Base-by-base conservation (phyloP, 805 yeast genomes). In the Zygoascus tannicola region DNA sequence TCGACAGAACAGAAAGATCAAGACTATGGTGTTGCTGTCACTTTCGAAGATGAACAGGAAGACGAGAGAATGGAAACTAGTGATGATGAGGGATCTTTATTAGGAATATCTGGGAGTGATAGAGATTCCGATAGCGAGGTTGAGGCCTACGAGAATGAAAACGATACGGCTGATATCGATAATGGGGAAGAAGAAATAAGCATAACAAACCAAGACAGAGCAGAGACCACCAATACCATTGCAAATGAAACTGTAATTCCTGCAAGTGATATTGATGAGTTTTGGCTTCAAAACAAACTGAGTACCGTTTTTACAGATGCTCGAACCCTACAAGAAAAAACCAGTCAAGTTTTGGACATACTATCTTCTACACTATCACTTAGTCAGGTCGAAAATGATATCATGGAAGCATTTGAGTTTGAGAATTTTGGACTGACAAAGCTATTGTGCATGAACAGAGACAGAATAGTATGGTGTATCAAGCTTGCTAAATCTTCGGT, bases 201-300 rank as follows among this genome's bases (percentile, higher is more conserved):
- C n/a, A 38, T 45, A n/a, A 15, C 36, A 32, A 32, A 28, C 35
- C 16, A 40, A 16, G n/a, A 16, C 3, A 32, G 48, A 20, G 37
- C 52, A 22, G 32, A 42, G 15, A 30, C 32, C 8, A 30, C 18
- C 4, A 35, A 32, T n/a, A 48, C 32, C 15, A 32, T 22, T 16
- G 47, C 40, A n/a, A 42, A 38, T 14, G 44, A 46, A 20, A n/a
- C 42, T 4, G 44, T 74, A 5, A n/a, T n/a, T n/a, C 52, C 64
- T 8, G 63, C 74, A 2, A 18, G n/a, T 20, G 41, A 38, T n/a
- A 40, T 40, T 18, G 74, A 70, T 42, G 63, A 70, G 4, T 71
- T 64, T 45, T 84, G 78, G 73, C 60, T 84, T 2, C 75, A 75
- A 41, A 66, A 76, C 45, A 67, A 70, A 40, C 50, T 84, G 1